phyloP scores from a whole-genome alignment of 2,329 filamentous ascomycete genomes.

The Trichoderma sp. region DNA sequence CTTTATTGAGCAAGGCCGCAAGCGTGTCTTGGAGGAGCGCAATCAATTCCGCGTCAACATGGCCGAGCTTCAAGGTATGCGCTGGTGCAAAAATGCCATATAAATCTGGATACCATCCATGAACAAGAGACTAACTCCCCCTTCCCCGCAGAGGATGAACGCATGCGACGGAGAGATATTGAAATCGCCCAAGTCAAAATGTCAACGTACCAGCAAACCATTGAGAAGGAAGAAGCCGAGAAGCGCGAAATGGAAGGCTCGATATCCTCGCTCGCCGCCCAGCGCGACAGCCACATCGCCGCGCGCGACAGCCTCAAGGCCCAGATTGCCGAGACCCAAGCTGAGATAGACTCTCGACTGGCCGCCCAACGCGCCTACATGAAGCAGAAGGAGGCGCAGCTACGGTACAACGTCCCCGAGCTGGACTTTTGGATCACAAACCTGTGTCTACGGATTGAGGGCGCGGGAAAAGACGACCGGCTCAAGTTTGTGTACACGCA shows the following conservation, averaged over 20 bases:
- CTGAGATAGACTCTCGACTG: conserved; percentile 65
- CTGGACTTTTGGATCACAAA: conserved; percentile 95
- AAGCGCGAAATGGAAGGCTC: conserved; percentile 69
- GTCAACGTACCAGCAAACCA: conserved; percentile 66
- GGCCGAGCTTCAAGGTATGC: conserved; percentile 80
- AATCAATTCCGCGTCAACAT: conserved; percentile 92
- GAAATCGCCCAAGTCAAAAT: conserved; percentile 75
- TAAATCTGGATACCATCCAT: not conserved
- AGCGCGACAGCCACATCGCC: conserved; percentile 60
- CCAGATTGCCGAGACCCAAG: conserved; percentile 66
- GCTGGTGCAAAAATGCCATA: not conserved
- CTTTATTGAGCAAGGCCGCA: conserved; percentile 89
- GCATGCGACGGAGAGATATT: conserved; percentile 83
- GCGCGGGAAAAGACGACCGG: conserved; percentile 77
- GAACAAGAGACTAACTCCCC: not conserved
- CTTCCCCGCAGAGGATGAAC: conserved; percentile 71
- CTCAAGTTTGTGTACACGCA: conserved; percentile 89
- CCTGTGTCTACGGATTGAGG: conserved; percentile 84
- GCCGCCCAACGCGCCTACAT: conserved; percentile 72
- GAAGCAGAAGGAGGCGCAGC: conserved; percentile 75
- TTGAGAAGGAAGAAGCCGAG: conserved; percentile 75
- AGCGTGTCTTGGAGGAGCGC: conserved; percentile 85
- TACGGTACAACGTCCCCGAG: conserved; percentile 86
- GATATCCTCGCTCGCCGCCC: conserved; percentile 56
- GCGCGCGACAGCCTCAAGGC: conserved; percentile 56